Evolutionary conservation across 1,139 yeast species (phyloP).

Genomic region (Saccharomyces hybrid): DNA sequence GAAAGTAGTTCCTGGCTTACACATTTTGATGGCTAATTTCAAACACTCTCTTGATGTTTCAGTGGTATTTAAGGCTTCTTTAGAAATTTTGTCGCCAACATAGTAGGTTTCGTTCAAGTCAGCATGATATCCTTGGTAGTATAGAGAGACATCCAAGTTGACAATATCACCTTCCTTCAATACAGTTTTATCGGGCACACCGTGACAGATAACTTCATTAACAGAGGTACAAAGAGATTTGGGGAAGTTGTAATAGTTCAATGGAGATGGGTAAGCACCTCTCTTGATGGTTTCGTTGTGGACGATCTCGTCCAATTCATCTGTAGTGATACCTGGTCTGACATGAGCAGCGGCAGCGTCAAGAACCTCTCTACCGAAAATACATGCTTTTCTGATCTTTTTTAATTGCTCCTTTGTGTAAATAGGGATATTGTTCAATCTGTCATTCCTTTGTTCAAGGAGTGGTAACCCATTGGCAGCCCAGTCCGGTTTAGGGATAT

Average conservation of each 20-base stretch:
- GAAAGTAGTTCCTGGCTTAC: constrained; percentile 89
- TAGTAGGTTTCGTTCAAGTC: constrained; percentile 96
- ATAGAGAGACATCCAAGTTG: constrained; percentile 82
- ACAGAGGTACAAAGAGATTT: constrained; percentile 89
- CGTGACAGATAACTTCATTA: constrained; percentile 94
- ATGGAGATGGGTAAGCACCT: constrained; percentile 89
- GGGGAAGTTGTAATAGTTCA: constrained; percentile 91
- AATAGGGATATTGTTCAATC: constrained; percentile 58
- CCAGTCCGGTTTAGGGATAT: constrained; percentile 75
- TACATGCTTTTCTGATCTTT: constrained; percentile 65
- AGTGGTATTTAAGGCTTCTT: constrained; percentile 76
- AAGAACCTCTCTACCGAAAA: constrained; percentile 76
- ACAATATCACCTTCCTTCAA: constrained; percentile 91
- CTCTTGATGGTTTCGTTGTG: constrained; percentile 85
- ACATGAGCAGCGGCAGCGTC: constrained; percentile 81
- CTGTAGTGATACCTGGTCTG: constrained; percentile 87
- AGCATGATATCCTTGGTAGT: constrained; percentile 82
- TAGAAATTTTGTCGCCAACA: constrained; percentile 85
- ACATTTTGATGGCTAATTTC: constrained; percentile 70
- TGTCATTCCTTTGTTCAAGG: constrained; percentile 66
- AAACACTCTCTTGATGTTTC: constrained; percentile 91
- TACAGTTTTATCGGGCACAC: constrained; percentile 85
- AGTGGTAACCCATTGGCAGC: constrained; percentile 73
- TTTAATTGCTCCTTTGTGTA: constrained; percentile 59
- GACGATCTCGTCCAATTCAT: constrained; percentile 77